Evolutionary conservation across 2,329 filamentous ascomycete species (phyloP).

Genomic region (Ceratocystis albifundus): DNA sequence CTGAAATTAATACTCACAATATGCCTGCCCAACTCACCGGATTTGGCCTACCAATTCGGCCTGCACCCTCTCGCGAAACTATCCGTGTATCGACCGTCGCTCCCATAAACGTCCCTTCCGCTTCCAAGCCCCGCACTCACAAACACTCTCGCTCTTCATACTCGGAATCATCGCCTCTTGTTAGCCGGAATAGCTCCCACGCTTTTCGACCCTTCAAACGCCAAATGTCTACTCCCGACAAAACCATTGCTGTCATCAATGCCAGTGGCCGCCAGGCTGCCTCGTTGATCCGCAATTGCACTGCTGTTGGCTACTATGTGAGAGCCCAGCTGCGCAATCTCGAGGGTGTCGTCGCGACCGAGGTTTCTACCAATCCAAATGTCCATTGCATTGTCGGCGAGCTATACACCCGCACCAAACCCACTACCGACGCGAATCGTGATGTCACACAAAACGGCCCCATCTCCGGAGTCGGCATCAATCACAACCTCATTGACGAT

Average conservation of each 20-base stretch:
- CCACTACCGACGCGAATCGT: conserved; percentile 37
- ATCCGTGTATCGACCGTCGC: conserved; percentile 21
- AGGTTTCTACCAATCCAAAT: conserved; percentile 71
- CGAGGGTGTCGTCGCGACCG: conserved; percentile 76
- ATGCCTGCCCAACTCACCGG: conserved; percentile 31
- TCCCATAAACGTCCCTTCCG: conserved; percentile 19
- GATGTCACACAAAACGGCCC: conserved; percentile 58
- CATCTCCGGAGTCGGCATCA: conserved; percentile 55
- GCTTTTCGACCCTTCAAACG: conserved; percentile 51
- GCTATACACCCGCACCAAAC: conserved; percentile 46
- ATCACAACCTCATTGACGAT: conserved; percentile 58
- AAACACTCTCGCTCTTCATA: conserved; percentile 53
- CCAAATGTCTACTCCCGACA: conserved; percentile 49
- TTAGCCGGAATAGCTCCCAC: conserved; percentile 48
- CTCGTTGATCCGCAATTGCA: conserved; percentile 85
- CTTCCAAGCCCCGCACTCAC: conserved; percentile 33
- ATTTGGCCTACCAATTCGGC: conserved; percentile 30
- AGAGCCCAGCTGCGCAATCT: conserved; percentile 81
- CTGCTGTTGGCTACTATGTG: conserved; percentile 85
- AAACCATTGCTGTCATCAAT: conserved; percentile 90
- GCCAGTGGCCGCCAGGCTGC: conserved; percentile 91
- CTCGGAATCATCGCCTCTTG: conserved; percentile 47
- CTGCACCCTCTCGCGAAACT: conserved; percentile 28
- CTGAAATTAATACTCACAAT: conserved; percentile 12
- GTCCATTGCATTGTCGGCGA: conserved; percentile 55